Evolutionary conservation across 2,329 filamentous ascomycete species (phyloP).

Genomic region (Eutypella sp.): DNA sequence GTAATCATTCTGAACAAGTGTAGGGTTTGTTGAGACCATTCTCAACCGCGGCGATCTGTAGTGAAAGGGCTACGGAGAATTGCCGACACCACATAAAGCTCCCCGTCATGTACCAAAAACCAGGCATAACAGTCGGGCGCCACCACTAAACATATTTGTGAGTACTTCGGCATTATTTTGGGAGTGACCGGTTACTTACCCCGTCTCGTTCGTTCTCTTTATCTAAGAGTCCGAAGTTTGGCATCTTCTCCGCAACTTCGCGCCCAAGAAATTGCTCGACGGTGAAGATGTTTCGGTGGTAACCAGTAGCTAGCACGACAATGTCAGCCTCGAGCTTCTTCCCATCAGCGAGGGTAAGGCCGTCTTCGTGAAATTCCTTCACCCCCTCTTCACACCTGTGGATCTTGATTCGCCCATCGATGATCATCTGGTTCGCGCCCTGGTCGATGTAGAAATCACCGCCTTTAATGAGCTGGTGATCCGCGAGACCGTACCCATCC

Average conservation of each 20-base stretch:
- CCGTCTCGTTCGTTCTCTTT: conserved; percentile 24
- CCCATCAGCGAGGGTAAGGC: conserved; percentile 24
- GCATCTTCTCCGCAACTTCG: conserved; percentile 26
- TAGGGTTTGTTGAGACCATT: conserved; percentile 7
- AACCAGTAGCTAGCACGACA: conserved; percentile 39
- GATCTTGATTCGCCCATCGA: conserved; percentile 36
- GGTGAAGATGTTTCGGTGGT: conserved; percentile 32
- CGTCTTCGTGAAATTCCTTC: conserved; percentile 22
- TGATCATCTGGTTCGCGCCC: conserved; percentile 33
- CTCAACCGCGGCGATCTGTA: conserved; percentile 35
- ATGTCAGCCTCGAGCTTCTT: conserved; percentile 33
- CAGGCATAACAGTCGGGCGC: conserved; percentile 32
- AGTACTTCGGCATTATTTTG: conserved; percentile 4
- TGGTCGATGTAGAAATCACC: conserved; percentile 41
- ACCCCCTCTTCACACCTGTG: conserved; percentile 26
- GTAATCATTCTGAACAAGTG: too few relatives aligned
- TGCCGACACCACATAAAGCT: conserved; percentile 30
- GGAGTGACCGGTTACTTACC: conserved; percentile 17
- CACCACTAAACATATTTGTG: conserved; percentile 24
- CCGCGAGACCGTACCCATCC: conserved; percentile 30
- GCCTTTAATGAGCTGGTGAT: conserved; percentile 32
- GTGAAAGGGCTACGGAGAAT: conserved; percentile 30
- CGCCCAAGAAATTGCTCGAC: conserved; percentile 32
- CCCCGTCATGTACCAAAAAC: conserved; percentile 35
- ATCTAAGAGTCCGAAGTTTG: conserved; percentile 34